Percentiles rank a stretch among this genome's conserved stretches.
These are phyloP conservation scores for Acanthamoeba lugdunensis DNA, from an alignment of 208 protist species.

Conservation along the genomic window DNA sequence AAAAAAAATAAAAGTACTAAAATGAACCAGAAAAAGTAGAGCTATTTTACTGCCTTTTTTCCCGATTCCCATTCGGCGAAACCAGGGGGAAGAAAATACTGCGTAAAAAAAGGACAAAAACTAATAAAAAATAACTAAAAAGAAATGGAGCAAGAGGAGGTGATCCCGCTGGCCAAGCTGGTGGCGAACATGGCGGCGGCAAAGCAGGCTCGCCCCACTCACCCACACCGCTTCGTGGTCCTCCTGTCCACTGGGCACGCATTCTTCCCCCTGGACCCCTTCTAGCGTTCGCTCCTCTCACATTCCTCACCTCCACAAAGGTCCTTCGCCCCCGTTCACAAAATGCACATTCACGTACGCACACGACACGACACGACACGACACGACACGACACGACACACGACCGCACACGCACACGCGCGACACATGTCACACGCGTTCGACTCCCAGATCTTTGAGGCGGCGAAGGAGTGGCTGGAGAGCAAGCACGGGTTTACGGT, in stretches of 20 bases:
- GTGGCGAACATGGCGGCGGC: not conserved
- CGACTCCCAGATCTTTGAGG: not conserved
- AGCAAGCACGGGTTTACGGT: not conserved
- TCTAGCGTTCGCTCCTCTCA: no score
- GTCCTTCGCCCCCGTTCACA: not conserved
- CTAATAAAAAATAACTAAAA: no score
- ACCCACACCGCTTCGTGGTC: not conserved
- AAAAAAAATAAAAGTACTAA: no score
- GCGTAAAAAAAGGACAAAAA: no score
- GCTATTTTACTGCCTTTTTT: no score
- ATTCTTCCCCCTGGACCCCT: no score
- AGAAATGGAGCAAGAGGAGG: not conserved
- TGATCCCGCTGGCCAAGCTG: not conserved
- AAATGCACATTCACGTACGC: not conserved
- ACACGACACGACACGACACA: no score
- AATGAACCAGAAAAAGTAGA: no score
- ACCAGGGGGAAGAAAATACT: no score
- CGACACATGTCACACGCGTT: not conserved
- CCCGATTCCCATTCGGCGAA: no score
- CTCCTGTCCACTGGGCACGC: not conserved
- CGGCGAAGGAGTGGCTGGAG: constrained; percentile 42
- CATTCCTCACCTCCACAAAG: not conserved
- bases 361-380: no score
- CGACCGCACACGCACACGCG: no score
- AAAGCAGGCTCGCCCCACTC: not conserved